Base-by-base conservation (phyloP, 2,329 filamentous ascomycete genomes). In the Aschersonia sp. region DNA sequence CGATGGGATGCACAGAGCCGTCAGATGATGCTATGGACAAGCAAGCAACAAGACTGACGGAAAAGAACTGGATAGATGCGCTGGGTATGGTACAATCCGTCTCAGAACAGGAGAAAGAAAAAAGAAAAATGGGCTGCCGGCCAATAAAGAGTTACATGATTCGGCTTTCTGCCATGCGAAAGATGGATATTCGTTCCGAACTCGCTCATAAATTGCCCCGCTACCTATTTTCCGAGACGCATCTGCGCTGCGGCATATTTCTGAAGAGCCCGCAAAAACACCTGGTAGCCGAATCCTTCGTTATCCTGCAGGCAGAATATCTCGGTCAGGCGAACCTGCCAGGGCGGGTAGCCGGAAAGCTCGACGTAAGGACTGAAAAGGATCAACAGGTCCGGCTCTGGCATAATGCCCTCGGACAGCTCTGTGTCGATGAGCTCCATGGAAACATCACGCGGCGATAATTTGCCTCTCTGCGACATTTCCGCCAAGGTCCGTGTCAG, bases 311-410 rank as follows among this genome's bases (percentile, higher is more conserved):
- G 69, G 57, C 81, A 78, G 63, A 89, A 96, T 49, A 98, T 96
- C 71, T 98, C 92, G 0, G 89, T 96, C 60, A 98, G 69, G 42
- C 92, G 78, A 52, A 97, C 77, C 66, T 96, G 92, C 92, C 92
- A 98, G 1, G 92, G 92, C 8, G 92, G 92, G 62, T 97, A 98
- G 8, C 92, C 88, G 47, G 87, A 82, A 43, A 98, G 68, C 61
- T 88, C 82, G 47, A 97, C 79, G 45, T 81, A 79, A 4, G 89
- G 86, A 1, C 84, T 81, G 62, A 98, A 98, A 7, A 95, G 69
- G 47, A 98, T 77, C 50, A 98, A 69, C 11, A 98, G 71, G 61
- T 97, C 89, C 2, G 92, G 92, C 65, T 98, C 90, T 8, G 78
- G 74, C 75, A 94, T 92, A 51, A 94, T 81, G 46, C 75, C 78